Evolutionary conservation across 257 asterid genomes (phyloP), one percentile per base, ranked within the genome.

Genomic region (Solanum tarapatanum): DNA sequence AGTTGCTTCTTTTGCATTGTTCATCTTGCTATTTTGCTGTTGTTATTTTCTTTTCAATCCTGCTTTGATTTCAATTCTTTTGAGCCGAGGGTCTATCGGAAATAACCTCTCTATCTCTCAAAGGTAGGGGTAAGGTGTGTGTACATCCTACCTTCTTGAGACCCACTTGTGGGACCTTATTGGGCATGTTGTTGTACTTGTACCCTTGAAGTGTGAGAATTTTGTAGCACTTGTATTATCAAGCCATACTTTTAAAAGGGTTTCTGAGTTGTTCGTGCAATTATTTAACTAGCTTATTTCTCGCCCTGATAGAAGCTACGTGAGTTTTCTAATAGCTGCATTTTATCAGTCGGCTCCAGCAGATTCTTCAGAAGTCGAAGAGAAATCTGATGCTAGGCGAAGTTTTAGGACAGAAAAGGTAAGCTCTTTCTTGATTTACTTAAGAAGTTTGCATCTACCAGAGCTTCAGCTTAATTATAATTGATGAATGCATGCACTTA

Each of bases 381-480:
- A 83, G 84, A 90, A 93, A 85, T 76, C 24, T 88, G 94, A 87
- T 86, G 86, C 86, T 87, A 93, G 94, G 74, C 92, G 90, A 79
- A 74, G 87, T 32, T 90, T 93, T 84, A 93, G 91, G 93, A 87
- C 95, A 73, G 93, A 90, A 84, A 93, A 91, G 90, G 99, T 94
- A 93, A 92, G 96, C 30, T 84, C 85, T 83, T 75, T 87, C 86
- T 60, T 73, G 73, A 45, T 77, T 82, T 55, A 80, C 75, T 79
- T 69, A 88, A 80, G 55, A 58, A 28, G n/a, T 58, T n/a, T 30
- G 39, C 10, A 1, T n/a, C 55, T 16, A 26, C 9, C 55, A 26
- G 64, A 86, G 16, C 43, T 48, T 86, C 51, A 72, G 82, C 73
- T 30, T 70, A 41, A 21, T 41, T n/a, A 68, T 66, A 13, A 43